phyloP scores from a whole-genome alignment of 352 stramenopile species.

The Globisporangium parvum region DNA sequence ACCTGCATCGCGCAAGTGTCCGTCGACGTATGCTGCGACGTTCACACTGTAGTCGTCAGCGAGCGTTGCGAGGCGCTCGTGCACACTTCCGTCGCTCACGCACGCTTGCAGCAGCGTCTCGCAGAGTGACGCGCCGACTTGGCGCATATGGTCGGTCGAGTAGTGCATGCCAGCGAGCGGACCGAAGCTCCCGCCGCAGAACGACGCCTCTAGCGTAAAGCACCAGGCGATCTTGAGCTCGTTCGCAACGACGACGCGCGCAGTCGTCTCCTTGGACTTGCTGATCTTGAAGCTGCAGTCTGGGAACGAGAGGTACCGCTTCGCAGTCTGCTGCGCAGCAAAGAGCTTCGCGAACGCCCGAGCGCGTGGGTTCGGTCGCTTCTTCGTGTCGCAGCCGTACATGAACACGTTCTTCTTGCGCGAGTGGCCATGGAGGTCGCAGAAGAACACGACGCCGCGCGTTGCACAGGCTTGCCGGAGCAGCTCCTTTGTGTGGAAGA shows the following conservation, averaged over 20 bases:
- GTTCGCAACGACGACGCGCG: constrained; percentile 75
- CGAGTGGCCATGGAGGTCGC: constrained; percentile 90
- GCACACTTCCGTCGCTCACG: constrained; percentile 24
- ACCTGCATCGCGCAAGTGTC: constrained; percentile 29
- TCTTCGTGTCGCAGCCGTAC: constrained; percentile 92
- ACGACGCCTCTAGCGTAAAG: constrained; percentile 86
- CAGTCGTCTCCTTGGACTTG: constrained; percentile 73
- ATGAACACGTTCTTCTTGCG: constrained; percentile 94
- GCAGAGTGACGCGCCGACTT: constrained; percentile 42
- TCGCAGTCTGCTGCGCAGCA: constrained; percentile 54
- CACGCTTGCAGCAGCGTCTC: constrained; percentile 42
- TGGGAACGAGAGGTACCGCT: constrained; percentile 53
- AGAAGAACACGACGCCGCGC: constrained; percentile 76
- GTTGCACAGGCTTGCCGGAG: constrained; percentile 46
- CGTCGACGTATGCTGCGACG: constrained; percentile 30
- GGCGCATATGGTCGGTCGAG: constrained; percentile 45
- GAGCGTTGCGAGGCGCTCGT: constrained; percentile 22
- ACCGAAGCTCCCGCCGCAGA: constrained; percentile 76
- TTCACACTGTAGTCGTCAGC: constrained; percentile 31
- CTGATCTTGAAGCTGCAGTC: constrained; percentile 83
- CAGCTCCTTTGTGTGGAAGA: constrained; percentile 81
- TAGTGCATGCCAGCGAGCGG: constrained; percentile 60
- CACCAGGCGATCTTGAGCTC: constrained; percentile 70
- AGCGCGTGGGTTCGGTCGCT: constrained; percentile 63
- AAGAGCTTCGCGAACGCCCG: constrained; percentile 72